Percentiles rank a stretch among this genome's conserved stretches.
Conservation (phyloP, 371 early-diverging fungal genomes). For the Haplosporangium sp. region DNA sequence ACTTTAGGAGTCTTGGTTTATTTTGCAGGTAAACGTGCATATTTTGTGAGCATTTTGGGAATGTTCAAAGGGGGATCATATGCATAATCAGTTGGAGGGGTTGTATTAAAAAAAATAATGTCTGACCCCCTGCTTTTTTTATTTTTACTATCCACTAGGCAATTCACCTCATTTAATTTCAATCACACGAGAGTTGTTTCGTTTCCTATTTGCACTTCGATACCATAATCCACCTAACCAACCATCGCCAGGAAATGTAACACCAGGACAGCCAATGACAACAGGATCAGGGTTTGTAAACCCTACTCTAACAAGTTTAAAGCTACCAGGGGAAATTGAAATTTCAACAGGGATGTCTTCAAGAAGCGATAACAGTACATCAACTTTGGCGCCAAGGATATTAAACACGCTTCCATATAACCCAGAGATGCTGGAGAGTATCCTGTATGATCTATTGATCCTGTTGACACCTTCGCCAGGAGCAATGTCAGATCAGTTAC, state of each 20-base stretch:
- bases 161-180: constrained; percentile 37
- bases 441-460: constrained; percentile 41
- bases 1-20: constrained; percentile 41
- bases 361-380: background rate
- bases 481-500: constrained; percentile 28
- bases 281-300: constrained; percentile 3
- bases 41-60: background rate
- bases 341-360: background rate
- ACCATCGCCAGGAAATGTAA: constrained; percentile 3
- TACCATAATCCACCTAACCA: constrained; percentile 31
- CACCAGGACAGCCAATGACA: background rate
- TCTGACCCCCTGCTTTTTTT: too few species aligned
- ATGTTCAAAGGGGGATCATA: too few species aligned
- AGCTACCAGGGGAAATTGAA: constrained; percentile 16
- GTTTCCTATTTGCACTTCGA: constrained; percentile 43
- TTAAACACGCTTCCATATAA: constrained; percentile 10
- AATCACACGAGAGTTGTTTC: constrained; percentile 45
- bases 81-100: too few species aligned
- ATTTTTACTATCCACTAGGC: constrained; percentile 13
- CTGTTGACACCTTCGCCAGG: constrained; percentile 36
- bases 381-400: background rate
- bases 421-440: constrained; percentile 27
- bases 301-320: constrained; percentile 25
- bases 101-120: too few species aligned
- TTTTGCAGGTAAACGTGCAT: constrained; percentile 23